Conservation (phyloP, 306 rosid genomes). For the Prunus fruticosa region DNA sequence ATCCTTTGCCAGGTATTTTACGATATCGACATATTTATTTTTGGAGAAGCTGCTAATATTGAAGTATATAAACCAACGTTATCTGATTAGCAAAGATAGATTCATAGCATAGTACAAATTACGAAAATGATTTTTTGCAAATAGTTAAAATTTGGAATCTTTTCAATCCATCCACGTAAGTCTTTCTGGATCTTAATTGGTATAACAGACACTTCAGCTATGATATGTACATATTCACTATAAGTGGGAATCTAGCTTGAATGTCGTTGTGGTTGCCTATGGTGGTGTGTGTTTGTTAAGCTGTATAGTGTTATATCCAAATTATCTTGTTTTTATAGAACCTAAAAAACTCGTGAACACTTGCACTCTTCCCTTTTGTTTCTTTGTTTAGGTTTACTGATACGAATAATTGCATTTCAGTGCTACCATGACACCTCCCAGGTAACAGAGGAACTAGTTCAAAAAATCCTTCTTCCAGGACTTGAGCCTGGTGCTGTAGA, state of each 20-base stretch:
- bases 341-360: not conserved
- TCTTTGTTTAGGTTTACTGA: slow-evolving; percentile 1
- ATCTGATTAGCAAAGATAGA: not conserved
- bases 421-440: slow-evolving; percentile 87
- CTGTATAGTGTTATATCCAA: no score
- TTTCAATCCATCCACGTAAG: no score
- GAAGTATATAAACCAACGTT: not conserved
- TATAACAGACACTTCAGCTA: no score
- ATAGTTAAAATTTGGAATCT: no score
- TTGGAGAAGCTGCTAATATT: not conserved
- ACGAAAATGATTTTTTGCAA: no score
- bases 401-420: slow-evolving; percentile 44
- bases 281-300: no score
- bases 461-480: slow-evolving; percentile 84
- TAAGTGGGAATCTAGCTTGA: not conserved
- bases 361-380: not conserved
- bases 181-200: no score
- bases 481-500: slow-evolving; percentile 91
- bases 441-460: slow-evolving; percentile 86
- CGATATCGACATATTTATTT: not conserved
- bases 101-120: not conserved
- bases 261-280: no score
- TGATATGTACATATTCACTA: not conserved
- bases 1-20: slow-evolving; percentile 82
- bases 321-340: no score